Percentiles rank a stretch among this genome's conserved stretches.
Conservation (phyloP, 352 stramenopile genomes). For the Globisporangium spiculum region DNA sequence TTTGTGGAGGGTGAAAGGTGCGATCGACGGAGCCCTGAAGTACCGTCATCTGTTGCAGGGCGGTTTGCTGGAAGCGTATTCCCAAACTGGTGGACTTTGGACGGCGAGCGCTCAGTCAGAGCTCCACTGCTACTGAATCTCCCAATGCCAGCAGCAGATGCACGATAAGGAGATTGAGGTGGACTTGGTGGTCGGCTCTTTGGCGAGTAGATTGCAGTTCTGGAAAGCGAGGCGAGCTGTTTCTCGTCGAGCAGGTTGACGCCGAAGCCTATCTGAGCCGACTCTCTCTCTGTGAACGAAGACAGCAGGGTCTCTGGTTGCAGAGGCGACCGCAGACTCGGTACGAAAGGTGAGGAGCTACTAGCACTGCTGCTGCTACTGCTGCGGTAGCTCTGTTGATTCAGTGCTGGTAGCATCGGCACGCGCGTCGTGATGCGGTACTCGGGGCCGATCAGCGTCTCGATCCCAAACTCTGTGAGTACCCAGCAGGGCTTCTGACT, state of each 20-base stretch:
- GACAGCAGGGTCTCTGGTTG: conserved; percentile 38
- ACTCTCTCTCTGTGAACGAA: conserved; percentile 37
- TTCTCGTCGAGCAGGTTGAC: conserved; percentile 52
- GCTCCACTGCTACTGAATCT: conserved; percentile 5
- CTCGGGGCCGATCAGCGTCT: conserved; percentile 59
- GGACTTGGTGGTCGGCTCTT: conserved; percentile 29
- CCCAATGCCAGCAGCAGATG: background rate
- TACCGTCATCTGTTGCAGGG: conserved; percentile 8
- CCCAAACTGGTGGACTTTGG: conserved; percentile 10
- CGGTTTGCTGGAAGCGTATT: background rate
- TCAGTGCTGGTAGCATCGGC: conserved; percentile 30
- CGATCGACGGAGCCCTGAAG: background rate
- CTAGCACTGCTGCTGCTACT: background rate
- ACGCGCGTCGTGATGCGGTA: conserved; percentile 55
- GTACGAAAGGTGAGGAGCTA: background rate
- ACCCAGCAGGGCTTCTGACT: conserved; percentile 66
- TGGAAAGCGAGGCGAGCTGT: conserved; percentile 40
- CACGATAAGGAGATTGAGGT: conserved; percentile 25
- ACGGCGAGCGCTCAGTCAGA: conserved; percentile 12
- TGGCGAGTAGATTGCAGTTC: conserved; percentile 33
- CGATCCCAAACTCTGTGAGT: conserved; percentile 55
- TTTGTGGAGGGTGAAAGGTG: background rate
- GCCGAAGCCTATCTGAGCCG: conserved; percentile 40
- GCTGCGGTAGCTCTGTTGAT: background rate
- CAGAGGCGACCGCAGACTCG: conserved; percentile 22